Conservation (phyloP, 495 filamentous ascomycete genomes). For the Lasiosphaeris hirsuta region DNA sequence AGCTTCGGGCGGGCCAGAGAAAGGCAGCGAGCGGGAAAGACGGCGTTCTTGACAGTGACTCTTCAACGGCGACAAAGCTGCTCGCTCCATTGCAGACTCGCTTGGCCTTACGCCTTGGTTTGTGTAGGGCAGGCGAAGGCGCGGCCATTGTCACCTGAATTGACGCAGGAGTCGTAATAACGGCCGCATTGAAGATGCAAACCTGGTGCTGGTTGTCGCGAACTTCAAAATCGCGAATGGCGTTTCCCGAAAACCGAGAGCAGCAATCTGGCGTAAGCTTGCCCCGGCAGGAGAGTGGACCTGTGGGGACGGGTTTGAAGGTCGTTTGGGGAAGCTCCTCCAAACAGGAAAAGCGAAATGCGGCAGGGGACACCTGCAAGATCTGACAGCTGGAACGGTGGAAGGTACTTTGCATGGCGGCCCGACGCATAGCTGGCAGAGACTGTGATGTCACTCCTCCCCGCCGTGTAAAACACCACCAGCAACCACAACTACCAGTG, state of each 20-base stretch:
- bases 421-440: background rate
- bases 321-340: conserved; percentile 4
- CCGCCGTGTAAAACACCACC: background rate
- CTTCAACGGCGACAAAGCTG: conserved; percentile 26
- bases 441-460: conserved; percentile 15
- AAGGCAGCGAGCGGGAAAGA: conserved; percentile 86
- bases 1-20: conserved; percentile 82
- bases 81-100: conserved; percentile 29
- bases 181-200: conserved; percentile 22
- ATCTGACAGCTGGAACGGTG: too few species aligned
- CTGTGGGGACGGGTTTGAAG: background rate
- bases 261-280: conserved; percentile 19
- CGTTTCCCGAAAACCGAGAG: conserved; percentile 6
- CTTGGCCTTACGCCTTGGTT: conserved; percentile 49
- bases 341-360: background rate
- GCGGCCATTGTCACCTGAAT: conserved; percentile 41
- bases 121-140: conserved; percentile 44
- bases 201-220: background rate
- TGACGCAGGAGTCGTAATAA: conserved; percentile 7
- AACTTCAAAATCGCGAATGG: background rate
- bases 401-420: background rate
- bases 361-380: background rate
- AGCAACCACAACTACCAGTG: background rate
- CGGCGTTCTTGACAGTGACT: conserved; percentile 46
- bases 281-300: background rate